phyloP scores from a whole-genome alignment of 2,329 filamentous ascomycete genomes.

The Monilinia fructigena region DNA sequence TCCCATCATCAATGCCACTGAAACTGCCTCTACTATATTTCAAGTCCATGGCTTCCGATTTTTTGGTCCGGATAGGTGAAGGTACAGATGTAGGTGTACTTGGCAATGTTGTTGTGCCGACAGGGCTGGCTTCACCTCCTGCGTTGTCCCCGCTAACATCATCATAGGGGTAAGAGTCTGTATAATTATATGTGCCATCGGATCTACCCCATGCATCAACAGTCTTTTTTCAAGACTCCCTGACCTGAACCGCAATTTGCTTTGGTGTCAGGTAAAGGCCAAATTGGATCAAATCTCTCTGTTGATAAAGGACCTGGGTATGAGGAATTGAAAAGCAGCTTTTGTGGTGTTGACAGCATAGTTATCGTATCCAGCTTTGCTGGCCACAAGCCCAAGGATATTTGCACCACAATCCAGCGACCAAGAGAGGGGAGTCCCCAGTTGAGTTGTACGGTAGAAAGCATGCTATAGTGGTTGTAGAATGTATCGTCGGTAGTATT shows the following conservation, averaged over 20 bases:
- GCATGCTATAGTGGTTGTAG: constrained; percentile 46
- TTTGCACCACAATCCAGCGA: constrained; percentile 43
- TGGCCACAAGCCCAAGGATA: constrained; percentile 34
- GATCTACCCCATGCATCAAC: constrained; percentile 27
- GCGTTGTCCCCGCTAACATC: constrained; percentile 24
- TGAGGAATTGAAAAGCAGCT: constrained; percentile 46
- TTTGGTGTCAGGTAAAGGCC: constrained; percentile 31
- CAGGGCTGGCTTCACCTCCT: constrained; percentile 19
- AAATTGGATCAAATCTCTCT: constrained; percentile 31
- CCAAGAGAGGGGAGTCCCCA: constrained; percentile 45
- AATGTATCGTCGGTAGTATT: constrained; percentile 52
- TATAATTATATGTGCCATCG: constrained; percentile 29
- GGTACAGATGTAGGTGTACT: neutral
- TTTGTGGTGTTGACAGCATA: constrained; percentile 38
- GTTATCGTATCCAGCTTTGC: constrained; percentile 32
- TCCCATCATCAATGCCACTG: constrained; percentile 12
- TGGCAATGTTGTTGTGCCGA: neutral
- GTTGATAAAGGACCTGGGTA: constrained; percentile 43
- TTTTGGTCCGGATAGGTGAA: constrained; percentile 6
- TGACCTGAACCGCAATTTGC: constrained; percentile 29
- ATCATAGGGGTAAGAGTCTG: constrained; percentile 31
- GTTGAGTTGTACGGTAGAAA: constrained; percentile 43
- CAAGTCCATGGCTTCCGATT: constrained; percentile 14
- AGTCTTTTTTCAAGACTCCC: constrained; percentile 26
- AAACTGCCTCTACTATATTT: constrained; percentile 12